Evolutionary conservation across 2,329 filamentous ascomycete genomes (phyloP), one percentile per base, ranked within the genome.

Genomic region (Hymenoscyphus albidus): DNA sequence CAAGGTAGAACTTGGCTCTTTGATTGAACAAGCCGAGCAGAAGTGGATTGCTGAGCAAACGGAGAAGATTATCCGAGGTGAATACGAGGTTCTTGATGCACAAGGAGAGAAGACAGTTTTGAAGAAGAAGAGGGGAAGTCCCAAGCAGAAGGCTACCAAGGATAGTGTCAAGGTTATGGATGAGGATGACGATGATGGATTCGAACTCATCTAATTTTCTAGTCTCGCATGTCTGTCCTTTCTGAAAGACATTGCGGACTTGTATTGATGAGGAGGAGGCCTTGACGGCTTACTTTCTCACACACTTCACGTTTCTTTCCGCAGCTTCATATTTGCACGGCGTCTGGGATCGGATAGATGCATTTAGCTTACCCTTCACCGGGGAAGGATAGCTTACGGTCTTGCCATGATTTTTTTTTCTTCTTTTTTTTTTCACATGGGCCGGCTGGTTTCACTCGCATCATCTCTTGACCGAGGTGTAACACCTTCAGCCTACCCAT

Each of bases 21-120:
- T 76, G 14, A 70, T 76, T 13, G 74, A 76, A 27, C 59, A 69
- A 4, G 74, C 74, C 0, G 74, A 76, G 67, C 62, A 72, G 68
- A 72, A 71, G 61, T 76, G 70, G 70, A 64, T 64, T 27, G 70
- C 60, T 40, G 70, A 74, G 62, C 71, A 75, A 63, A 76, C 72
- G 1, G 74, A 76, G 31, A 70, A 69, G 63, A 73, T 76, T 42
- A 65, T 76, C 9, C 69, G 68, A 56, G 71, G 68, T 7, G 74
- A 76, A 59, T 76, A 75, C 57, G 74, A 75, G 66, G 72, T 76
- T 18, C 58, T 76, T 35, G 74, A 76, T 65, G 66, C 64, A n/a
- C 64, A 71, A 4, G 74, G 74, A 3, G 73, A 76, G 69, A 70
- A 64, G 9, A 68, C 69, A 16, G 63, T 70, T n/a, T 60, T 70